Evolutionary conservation across 768 basidiomycete species (phyloP).

Genomic region (Rhizopogon roseolus): DNA sequence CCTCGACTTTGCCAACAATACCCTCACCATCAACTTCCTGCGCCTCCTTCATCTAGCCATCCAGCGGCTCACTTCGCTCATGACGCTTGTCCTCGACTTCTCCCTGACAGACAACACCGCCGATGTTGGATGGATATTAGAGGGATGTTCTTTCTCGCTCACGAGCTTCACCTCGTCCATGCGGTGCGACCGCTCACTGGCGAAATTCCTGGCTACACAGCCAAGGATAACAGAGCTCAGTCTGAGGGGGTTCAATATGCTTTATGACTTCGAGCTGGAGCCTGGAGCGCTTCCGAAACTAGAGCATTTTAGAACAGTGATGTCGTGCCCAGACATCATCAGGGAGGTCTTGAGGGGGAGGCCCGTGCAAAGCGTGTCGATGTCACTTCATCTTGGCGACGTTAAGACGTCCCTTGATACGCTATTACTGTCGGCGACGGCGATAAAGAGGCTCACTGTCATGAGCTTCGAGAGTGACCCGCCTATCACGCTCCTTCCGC

Average conservation of each 20-base stretch:
- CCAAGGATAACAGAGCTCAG: constrained; percentile 45
- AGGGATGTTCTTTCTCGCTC: constrained; percentile 39
- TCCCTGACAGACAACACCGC: constrained; percentile 28
- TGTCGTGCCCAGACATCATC: constrained; percentile 43
- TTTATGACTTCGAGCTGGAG: constrained; percentile 28
- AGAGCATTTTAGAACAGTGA: constrained; percentile 46
- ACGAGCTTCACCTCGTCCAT: constrained; percentile 50
- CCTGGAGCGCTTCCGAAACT: constrained; percentile 43
- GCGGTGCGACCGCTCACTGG: constrained; percentile 44
- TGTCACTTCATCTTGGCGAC: constrained; percentile 44
- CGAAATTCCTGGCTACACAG: constrained; percentile 49
- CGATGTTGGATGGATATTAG: constrained; percentile 45
- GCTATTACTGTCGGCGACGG: constrained; percentile 31
- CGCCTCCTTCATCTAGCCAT: constrained; percentile 43
- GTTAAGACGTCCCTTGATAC: constrained; percentile 39
- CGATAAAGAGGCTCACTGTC: constrained; percentile 48
- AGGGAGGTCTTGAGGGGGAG: constrained; percentile 40
- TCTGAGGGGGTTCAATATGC: constrained; percentile 46
- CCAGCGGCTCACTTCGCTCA: constrained; percentile 32
- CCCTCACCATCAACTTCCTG: constrained; percentile 45
- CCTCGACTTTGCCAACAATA: constrained; percentile 34
- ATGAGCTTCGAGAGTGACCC: constrained; percentile 51
- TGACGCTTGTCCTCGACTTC: constrained; percentile 46
- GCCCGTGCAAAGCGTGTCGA: constrained; percentile 45
- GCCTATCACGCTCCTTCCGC: constrained; percentile 39